A percentile compares a stretch with the other conserved stretches of the same genome.
Evolutionary conservation across 805 yeast genomes (phyloP).

Genomic region (Citeromyces matritensis): DNA sequence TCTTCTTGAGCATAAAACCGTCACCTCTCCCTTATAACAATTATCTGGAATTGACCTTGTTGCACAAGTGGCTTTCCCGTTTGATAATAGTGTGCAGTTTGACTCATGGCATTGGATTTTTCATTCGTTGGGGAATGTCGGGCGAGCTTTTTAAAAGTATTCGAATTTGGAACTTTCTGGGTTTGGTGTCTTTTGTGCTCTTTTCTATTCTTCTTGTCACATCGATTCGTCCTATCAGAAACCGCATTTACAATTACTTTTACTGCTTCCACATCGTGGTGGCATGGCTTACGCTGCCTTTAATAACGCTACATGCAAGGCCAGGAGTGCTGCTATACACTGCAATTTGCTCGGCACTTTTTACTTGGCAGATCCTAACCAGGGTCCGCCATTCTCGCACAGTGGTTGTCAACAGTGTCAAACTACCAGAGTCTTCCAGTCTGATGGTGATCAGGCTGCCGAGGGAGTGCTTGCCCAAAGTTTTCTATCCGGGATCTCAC

Average conservation of each 20-base stretch:
- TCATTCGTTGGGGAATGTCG: conserved; percentile 28
- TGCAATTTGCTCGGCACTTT: conserved; percentile 11
- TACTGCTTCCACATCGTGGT: conserved; percentile 41
- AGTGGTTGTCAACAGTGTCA: conserved; percentile 7
- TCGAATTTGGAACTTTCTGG: conserved; percentile 29
- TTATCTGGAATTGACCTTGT: conserved; percentile 35
- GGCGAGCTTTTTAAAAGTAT: conserved; percentile 19
- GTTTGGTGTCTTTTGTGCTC: conserved; percentile 25
- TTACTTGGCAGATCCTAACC: conserved; percentile 20
- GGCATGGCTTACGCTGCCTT: conserved; percentile 24
- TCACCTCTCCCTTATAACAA: conserved; percentile 26
- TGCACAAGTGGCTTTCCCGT: conserved; percentile 67
- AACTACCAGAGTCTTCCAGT: conserved; percentile 9
- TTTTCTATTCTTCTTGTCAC: conserved; percentile 22
- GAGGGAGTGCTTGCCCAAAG: conserved; percentile 8
- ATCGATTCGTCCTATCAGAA: conserved; percentile 34
- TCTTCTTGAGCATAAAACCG: conserved; percentile 42
- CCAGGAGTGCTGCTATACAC: conserved; percentile 39
- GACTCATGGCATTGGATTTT: conserved; percentile 38
- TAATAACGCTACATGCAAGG: conserved; percentile 50
- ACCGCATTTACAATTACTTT: conserved; percentile 32
- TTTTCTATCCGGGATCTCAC: background rate
- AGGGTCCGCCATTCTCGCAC: conserved; percentile 12
- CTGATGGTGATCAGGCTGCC: conserved; percentile 9
- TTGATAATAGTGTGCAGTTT: conserved; percentile 26